Conservation (phyloP, 2,329 filamentous ascomycete genomes). For the Neofusicoccum ribis region DNA sequence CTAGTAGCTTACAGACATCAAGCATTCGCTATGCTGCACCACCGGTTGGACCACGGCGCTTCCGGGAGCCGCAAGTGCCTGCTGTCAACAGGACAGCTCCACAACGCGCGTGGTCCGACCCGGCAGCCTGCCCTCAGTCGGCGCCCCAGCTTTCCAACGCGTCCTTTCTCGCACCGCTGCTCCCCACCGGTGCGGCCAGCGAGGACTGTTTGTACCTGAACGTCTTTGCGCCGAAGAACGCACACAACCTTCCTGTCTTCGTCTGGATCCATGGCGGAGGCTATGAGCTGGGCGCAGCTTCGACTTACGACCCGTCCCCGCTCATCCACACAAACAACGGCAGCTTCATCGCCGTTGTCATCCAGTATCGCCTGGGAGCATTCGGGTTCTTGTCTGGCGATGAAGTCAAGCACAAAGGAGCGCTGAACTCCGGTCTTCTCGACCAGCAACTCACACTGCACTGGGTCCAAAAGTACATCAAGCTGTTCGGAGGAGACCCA, state of each 20-base stretch:
- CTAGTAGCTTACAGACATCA: neutral
- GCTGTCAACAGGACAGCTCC: neutral
- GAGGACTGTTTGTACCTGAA: constrained; percentile 65
- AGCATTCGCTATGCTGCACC: neutral
- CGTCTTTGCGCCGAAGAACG: constrained; percentile 47
- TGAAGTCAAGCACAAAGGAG: constrained; percentile 48
- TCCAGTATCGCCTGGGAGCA: constrained; percentile 59
- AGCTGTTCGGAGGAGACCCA: constrained; percentile 48
- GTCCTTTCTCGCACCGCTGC: neutral
- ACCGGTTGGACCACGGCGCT: neutral
- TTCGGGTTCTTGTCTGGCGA: constrained; percentile 64
- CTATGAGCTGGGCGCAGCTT: constrained; percentile 60
- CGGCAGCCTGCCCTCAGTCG: neutral
- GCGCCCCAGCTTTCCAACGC: neutral
- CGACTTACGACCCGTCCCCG: constrained; percentile 59
- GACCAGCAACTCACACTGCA: constrained; percentile 54
- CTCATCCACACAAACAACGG: constrained; percentile 54
- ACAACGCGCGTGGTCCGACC: neutral
- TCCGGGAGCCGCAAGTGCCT: neutral
- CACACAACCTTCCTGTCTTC: constrained; percentile 55
- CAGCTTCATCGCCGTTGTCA: constrained; percentile 53
- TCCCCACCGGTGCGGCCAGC: neutral
- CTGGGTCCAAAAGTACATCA: constrained; percentile 54
- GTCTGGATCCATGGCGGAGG: constrained; percentile 63
- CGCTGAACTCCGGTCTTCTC: constrained; percentile 42